Evolutionary conservation across 257 asterid species (phyloP).

Genomic region (Ballota nigra): DNA sequence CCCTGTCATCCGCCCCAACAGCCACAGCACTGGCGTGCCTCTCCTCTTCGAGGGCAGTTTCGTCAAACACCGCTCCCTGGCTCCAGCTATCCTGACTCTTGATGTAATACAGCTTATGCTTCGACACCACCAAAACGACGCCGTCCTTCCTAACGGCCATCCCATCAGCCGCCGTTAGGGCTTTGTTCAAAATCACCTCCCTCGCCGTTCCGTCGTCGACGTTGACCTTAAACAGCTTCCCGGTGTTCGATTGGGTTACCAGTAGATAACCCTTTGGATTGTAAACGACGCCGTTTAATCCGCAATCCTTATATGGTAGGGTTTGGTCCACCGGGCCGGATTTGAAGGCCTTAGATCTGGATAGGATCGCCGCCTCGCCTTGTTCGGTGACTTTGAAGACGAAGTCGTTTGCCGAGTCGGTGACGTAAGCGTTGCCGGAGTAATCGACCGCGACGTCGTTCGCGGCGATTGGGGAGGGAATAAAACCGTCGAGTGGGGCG

Average conservation of each 20-base stretch:
- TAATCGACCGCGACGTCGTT: slow-evolving; percentile 67
- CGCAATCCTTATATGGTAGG: slow-evolving; percentile 28
- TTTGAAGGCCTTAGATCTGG: slow-evolving; percentile 43
- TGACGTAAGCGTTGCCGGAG: slow-evolving; percentile 69
- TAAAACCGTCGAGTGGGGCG: slow-evolving; percentile 39
- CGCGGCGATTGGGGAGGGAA: slow-evolving; percentile 38
- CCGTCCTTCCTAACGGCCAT: slow-evolving; percentile 68
- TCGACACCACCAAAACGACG: slow-evolving; percentile 63
- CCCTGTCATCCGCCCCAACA: slow-evolving; percentile 66
- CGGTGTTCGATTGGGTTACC: slow-evolving; percentile 68
- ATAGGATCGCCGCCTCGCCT: slow-evolving; percentile 56
- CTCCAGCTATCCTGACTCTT: slow-evolving; percentile 82
- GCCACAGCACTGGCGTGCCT: slow-evolving; percentile 64
- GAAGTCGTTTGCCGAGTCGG: slow-evolving; percentile 57
- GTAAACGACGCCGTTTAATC: slow-evolving; percentile 69
- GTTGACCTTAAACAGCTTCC: slow-evolving; percentile 60
- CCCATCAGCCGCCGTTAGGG: slow-evolving; percentile 59
- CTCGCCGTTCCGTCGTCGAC: slow-evolving; percentile 63
- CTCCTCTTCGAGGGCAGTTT: slow-evolving; percentile 69
- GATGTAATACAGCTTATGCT: slow-evolving; percentile 44
- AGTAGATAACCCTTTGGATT: slow-evolving; percentile 62
- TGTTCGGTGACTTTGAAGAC: slow-evolving; percentile 53
- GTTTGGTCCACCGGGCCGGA: slow-evolving; percentile 35
- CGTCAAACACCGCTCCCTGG: slow-evolving; percentile 77
- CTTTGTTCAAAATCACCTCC: slow-evolving; percentile 49